These are phyloP conservation scores for Sporisorium reilianum DNA, from an alignment of 1,284 basidiomycete genomes.

Conservation along the genomic window DNA sequence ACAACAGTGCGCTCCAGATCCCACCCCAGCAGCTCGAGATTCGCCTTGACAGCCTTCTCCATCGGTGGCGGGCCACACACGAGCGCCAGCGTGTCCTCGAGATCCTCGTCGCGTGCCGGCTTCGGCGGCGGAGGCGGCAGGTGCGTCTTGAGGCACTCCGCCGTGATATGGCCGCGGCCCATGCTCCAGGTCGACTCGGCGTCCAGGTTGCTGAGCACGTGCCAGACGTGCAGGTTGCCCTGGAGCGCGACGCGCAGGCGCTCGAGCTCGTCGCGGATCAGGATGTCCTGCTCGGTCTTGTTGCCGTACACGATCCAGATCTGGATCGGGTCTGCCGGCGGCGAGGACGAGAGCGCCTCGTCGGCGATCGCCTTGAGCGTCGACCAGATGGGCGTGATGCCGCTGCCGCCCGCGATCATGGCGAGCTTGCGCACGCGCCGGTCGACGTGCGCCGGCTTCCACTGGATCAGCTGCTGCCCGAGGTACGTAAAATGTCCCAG, in stretches of 20 bases:
- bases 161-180: conserved; percentile 72
- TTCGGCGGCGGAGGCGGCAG: conserved; percentile 65
- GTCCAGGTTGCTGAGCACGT: conserved; percentile 71
- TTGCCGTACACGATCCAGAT: conserved; percentile 75
- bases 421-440: conserved; percentile 72
- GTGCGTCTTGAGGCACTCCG: conserved; percentile 71
- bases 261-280: conserved; percentile 74
- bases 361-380: conserved; percentile 71
- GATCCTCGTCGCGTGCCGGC: conserved; percentile 23
- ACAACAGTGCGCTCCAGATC: conserved; percentile 58
- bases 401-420: conserved; percentile 76
- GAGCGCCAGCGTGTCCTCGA: conserved; percentile 71
- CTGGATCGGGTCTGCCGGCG: conserved; percentile 58
- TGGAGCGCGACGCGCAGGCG: conserved; percentile 67
- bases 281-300: conserved; percentile 72
- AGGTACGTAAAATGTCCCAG: conserved; percentile 76
- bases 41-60: conserved; percentile 56
- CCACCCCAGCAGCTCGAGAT: conserved; percentile 59
- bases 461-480: conserved; percentile 71
- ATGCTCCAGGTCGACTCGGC: conserved; percentile 71
- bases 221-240: conserved; percentile 72
- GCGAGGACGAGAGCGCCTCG: conserved; percentile 67
- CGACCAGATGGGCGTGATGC: conserved; percentile 74
- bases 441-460: conserved; percentile 70
- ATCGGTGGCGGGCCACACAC: conserved; percentile 75